Percentiles rank a stretch among this genome's conserved stretches.
Evolutionary conservation across 352 stramenopile genomes (phyloP).

Genomic region (Phytophthora cryptogea): DNA sequence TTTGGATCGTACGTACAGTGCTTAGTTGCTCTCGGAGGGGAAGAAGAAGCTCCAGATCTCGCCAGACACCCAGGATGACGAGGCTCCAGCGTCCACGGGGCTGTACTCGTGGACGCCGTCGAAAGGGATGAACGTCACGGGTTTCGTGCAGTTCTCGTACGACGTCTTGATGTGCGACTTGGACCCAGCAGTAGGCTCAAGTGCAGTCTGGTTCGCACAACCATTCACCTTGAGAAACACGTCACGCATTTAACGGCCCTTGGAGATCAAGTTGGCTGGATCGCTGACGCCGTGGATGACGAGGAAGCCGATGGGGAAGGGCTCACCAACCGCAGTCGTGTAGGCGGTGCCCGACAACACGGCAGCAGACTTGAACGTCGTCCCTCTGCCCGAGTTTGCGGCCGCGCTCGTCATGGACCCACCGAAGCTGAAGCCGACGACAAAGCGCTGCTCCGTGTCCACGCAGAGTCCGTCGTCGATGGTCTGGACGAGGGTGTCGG

Average conservation of each 20-base stretch:
- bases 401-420: slow-evolving; percentile 34
- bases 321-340: slow-evolving; percentile 27
- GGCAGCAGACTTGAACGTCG: slow-evolving; percentile 33
- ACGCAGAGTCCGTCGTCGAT: slow-evolving; percentile 36
- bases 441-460: slow-evolving; percentile 37
- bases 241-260: slow-evolving; percentile 28
- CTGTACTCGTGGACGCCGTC: slow-evolving; percentile 40
- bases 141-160: slow-evolving; percentile 39
- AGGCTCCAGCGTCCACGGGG: slow-evolving; percentile 25
- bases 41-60: slow-evolving; percentile 42
- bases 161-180: slow-evolving; percentile 40
- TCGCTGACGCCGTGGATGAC: slow-evolving; percentile 36
- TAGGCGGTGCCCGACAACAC: slow-evolving; percentile 27
- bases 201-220: slow-evolving; percentile 30
- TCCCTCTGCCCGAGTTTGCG: slow-evolving; percentile 23
- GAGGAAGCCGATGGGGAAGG: slow-evolving; percentile 27
- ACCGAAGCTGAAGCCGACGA: slow-evolving; percentile 43
- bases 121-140: slow-evolving; percentile 35
- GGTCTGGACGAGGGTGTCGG: slow-evolving; percentile 31
- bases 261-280: slow-evolving; percentile 29
- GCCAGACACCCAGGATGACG: slow-evolving; percentile 24
- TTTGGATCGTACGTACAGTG: background rate
- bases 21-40: background rate
- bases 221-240: slow-evolving; percentile 38
- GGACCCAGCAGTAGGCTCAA: slow-evolving; percentile 23